These are phyloP conservation scores for Salix brachista DNA, from an alignment of 345 rosid genomes.

Conservation along the genomic window DNA sequence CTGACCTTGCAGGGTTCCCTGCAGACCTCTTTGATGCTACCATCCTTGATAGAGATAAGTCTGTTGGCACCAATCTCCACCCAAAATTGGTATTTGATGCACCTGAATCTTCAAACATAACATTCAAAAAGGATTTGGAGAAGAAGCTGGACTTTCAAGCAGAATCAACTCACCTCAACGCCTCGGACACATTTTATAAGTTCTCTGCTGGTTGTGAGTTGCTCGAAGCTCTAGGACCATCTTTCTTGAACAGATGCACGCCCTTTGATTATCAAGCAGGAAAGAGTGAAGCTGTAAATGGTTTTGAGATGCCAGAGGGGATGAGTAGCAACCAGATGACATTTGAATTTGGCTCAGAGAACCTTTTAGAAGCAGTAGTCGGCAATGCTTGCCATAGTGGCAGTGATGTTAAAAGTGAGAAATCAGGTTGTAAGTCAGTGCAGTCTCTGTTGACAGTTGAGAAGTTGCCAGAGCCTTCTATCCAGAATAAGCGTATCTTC, in stretches of 20 bases:
- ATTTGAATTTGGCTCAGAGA: conserved; percentile 55
- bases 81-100: conserved; percentile 24
- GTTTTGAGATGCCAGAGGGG: conserved; percentile 41
- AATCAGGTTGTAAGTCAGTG: conserved; percentile 42
- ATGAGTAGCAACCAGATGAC: conserved; percentile 55
- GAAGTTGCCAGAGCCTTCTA: conserved; percentile 46
- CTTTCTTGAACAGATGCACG: conserved; percentile 39
- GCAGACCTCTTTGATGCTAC: conserved; percentile 34
- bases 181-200: conserved; percentile 38
- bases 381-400: conserved; percentile 57
- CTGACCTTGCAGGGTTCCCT: conserved; percentile 25
- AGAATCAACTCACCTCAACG: conserved; percentile 33
- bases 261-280: conserved; percentile 37
- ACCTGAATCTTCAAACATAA: conserved; percentile 37
- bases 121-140: conserved; percentile 34
- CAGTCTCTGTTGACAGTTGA: conserved; percentile 50
- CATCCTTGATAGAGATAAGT: conserved; percentile 24
- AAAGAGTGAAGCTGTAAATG: conserved; percentile 43
- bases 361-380: conserved; percentile 88
- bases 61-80: conserved; percentile 27
- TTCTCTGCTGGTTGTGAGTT: conserved; percentile 70
- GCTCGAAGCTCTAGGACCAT: conserved; percentile 79
- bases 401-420: conserved; percentile 47
- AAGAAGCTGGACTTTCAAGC: conserved; percentile 29
- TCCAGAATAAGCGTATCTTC: conserved; percentile 34